A percentile compares a stretch with the other conserved stretches of the same genome.
These are phyloP conservation scores for Cubamyces lactineus DNA, from an alignment of 768 basidiomycete species.

Conservation along the genomic window DNA sequence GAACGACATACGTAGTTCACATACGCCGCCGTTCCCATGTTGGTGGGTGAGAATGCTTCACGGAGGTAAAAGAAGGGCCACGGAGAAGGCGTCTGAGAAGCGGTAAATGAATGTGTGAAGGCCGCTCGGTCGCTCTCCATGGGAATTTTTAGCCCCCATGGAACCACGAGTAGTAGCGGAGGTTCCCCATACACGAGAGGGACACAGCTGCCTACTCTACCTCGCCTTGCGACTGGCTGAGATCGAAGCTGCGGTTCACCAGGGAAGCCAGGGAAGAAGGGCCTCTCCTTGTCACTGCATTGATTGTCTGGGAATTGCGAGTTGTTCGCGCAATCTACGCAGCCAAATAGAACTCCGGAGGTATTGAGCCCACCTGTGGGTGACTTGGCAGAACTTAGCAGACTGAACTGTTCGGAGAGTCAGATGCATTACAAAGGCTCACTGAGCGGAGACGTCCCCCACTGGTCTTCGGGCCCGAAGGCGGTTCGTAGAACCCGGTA, in stretches of 20 bases:
- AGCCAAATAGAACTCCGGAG: slow-evolving; percentile 8
- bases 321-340: background rate
- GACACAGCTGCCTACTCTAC: background rate
- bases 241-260: background rate
- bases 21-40: slow-evolving; percentile 11
- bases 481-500: no score
- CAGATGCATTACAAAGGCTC: background rate
- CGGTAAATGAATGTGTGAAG: slow-evolving; percentile 5
- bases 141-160: slow-evolving; percentile 10
- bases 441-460: background rate
- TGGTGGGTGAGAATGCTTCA: slow-evolving; percentile 10
- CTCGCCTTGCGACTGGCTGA: background rate
- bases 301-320: background rate
- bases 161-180: background rate
- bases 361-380: background rate
- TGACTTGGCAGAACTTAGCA: slow-evolving; percentile 5
- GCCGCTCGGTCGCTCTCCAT: slow-evolving; percentile 6
- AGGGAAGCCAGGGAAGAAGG: background rate
- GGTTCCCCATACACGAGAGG: background rate
- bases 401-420: slow-evolving; percentile 2
- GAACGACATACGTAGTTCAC: slow-evolving; percentile 8
- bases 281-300: background rate
- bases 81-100: slow-evolving; percentile 4
- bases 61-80: background rate
- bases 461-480: background rate